Evolutionary conservation across 2,329 filamentous ascomycete species (phyloP).

Genomic region (Falciphora oryzae): DNA sequence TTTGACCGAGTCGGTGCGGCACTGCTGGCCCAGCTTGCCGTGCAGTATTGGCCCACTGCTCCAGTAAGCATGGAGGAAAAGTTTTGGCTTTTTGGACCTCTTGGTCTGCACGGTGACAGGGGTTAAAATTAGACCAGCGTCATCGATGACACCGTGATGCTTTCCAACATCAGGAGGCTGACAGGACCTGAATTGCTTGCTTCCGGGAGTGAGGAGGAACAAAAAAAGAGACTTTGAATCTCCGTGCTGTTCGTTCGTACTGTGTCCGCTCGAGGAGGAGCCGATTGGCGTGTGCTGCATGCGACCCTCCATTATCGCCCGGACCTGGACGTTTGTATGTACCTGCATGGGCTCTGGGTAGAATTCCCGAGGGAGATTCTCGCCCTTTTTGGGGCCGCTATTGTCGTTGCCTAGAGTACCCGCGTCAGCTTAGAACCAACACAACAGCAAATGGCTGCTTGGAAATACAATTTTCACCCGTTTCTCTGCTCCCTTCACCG

Average conservation of each 20-base stretch:
- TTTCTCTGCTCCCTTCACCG: neutral
- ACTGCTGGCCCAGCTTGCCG: no score
- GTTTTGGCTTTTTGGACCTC: neutral
- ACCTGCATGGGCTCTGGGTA: neutral
- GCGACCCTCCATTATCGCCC: neutral
- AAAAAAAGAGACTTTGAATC: neutral
- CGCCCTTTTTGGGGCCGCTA: neutral
- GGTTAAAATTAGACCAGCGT: neutral
- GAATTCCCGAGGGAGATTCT: neutral
- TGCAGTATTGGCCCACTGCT: no score
- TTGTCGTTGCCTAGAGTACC: neutral
- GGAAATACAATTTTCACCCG: no score
- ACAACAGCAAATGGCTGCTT: no score
- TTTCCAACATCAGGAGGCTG: neutral
- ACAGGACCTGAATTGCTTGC: neutral
- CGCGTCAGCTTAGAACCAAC: no score
- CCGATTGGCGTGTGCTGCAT: neutral
- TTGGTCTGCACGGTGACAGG: neutral
- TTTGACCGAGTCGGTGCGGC: no score
- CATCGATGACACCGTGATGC: neutral
- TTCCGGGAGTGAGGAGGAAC: no score
- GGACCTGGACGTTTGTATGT: neutral
- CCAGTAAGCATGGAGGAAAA: neutral
- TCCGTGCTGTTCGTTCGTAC: neutral
- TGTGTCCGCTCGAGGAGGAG: neutral